Base-by-base conservation (phyloP, 2,329 filamentous ascomycete species). In the Ilyonectria destructans region DNA sequence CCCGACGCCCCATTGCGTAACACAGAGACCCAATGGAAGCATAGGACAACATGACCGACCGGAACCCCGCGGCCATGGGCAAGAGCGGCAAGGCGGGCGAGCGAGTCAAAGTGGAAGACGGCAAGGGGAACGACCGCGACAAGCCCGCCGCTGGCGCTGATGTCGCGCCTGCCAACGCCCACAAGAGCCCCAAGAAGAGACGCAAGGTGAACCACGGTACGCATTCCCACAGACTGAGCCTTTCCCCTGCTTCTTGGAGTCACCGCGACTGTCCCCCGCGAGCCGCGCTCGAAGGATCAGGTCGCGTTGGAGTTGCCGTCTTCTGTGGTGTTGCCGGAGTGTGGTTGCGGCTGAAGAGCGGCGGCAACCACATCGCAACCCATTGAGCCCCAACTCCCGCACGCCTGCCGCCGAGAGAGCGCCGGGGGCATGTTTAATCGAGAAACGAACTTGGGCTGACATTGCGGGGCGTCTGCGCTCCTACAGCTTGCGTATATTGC, bases 131-230 rank as follows among this genome's bases (percentile, higher is more conserved):
- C 61, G 77, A 78, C 70, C 75, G 71, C 61, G 75, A 74, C 56
- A 79, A 79, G 61, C 69, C 54, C 23, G 55, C 56, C 19, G 51
- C 48, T 31, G 52, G 46, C 68, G 69, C 71, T 31, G 75, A 78
- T 62, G 68, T 74, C 60, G 65, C 70, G 62, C 74, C 70, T 54
- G 63, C 62, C 54, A 71, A 67, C 51, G 74, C 69, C 52, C 74
- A 83, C 73, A 87, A 88, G 81, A 93, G 90, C 80, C 91, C 92
- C 56, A 95, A 94, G 85, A 95, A 95, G 87, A 89, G 93, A 84
- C 92, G 93, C 86, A 96, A 96, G 85, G 93, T 96, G 75, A 95
- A 95, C 85, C 93, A 96, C 84, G 93, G 93, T 95, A 89, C 85
- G 91, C 82, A 66, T 29, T 74, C 29, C 64, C 57, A 55, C 29